These are phyloP conservation scores for Coniella vitis DNA, from an alignment of 2,329 filamentous ascomycete genomes.

Conservation along the genomic window DNA sequence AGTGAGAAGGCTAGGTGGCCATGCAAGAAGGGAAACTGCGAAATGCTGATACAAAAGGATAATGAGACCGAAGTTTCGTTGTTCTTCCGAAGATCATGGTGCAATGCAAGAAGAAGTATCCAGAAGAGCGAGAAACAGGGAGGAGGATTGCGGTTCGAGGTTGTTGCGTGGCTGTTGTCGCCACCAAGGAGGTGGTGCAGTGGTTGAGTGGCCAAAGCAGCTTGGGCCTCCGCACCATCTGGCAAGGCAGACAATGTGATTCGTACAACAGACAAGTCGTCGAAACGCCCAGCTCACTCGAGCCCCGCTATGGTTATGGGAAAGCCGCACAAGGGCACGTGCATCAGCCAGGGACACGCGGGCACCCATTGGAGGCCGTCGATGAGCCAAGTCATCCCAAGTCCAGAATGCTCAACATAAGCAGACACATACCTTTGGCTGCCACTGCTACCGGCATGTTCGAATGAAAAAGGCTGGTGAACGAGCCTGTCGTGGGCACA, in stretches of 20 bases:
- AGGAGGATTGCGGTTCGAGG: background rate
- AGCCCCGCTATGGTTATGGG: conserved; percentile 6
- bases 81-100: too few species aligned
- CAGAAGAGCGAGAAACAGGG: background rate
- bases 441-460: conserved; percentile 31
- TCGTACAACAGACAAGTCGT: background rate
- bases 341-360: background rate
- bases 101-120: too few species aligned
- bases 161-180: conserved; percentile 3
- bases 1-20: conserved; percentile 1
- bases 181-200: background rate
- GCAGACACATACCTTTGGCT: conserved; percentile 34
- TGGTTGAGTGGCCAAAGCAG: conserved; percentile 2
- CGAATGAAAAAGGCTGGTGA: conserved; percentile 8
- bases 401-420: too few species aligned
- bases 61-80: background rate
- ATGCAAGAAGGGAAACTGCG: background rate
- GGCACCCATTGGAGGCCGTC: conserved; percentile 1
- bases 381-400: background rate
- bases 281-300: conserved; percentile 1
- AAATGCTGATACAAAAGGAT: too few species aligned
- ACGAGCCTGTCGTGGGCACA: too few species aligned
- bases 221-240: conserved; percentile 1
- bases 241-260: conserved; percentile 5
- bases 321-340: background rate